Evolutionary conservation across 2,329 filamentous ascomycete genomes (phyloP).

Genomic region (Didymella segeticola): DNA sequence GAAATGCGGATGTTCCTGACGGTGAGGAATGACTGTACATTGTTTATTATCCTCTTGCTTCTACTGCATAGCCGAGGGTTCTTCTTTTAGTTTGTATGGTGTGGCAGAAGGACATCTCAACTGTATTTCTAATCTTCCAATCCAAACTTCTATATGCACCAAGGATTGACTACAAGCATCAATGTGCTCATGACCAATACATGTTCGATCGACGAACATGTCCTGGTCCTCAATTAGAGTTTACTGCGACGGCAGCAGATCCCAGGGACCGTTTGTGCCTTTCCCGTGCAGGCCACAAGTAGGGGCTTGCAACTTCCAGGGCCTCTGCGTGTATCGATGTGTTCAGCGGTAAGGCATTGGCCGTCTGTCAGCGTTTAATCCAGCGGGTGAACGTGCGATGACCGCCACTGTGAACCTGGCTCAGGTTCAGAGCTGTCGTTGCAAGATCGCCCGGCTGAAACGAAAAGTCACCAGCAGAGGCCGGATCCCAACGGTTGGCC

Average conservation of each 20-base stretch:
- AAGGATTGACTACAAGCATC: neutral
- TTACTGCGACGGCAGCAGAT: neutral
- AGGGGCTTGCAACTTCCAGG: conserved; percentile 20
- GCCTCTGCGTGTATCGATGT: conserved; percentile 4
- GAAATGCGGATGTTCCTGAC: conserved; percentile 2
- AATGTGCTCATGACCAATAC: neutral
- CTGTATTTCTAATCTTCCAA: neutral
- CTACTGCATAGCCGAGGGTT: neutral
- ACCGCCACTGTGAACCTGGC: conserved; percentile 13
- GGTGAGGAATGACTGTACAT: neutral
- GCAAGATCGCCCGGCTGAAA: conserved; percentile 2
- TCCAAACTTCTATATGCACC: no score
- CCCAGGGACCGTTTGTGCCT: neutral
- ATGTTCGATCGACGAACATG: neutral
- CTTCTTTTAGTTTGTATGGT: neutral
- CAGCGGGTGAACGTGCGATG: conserved; percentile 22
- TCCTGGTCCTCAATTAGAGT: neutral
- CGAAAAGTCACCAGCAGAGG: conserved; percentile 1
- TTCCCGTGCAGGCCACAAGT: conserved; percentile 12
- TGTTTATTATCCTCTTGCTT: neutral
- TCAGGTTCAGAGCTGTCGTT: neutral
- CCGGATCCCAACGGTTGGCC: neutral
- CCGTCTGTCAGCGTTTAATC: conserved; percentile 17
- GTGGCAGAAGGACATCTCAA: neutral
- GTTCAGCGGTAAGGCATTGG: conserved; percentile 30